Percentiles rank a stretch among this genome's conserved stretches.
These are phyloP conservation scores for Dictyostelium brefeldianum DNA, from an alignment of 78 protist genomes.

Conservation along the genomic window DNA sequence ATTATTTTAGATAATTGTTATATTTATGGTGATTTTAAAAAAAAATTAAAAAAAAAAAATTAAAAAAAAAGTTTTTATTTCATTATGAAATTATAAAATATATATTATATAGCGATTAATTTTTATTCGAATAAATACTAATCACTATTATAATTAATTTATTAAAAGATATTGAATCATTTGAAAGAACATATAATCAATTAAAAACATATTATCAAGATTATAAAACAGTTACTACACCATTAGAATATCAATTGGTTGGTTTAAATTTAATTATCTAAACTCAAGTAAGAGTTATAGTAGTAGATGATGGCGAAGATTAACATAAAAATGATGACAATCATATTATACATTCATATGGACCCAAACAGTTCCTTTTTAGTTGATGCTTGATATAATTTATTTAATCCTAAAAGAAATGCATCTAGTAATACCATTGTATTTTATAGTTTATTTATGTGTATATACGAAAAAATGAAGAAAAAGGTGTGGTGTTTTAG, in stretches of 20 bases:
- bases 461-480: background rate
- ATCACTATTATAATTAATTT: too few relatives aligned
- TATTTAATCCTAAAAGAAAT: slow-evolving; percentile 35
- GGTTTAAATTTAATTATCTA: slow-evolving; percentile 79
- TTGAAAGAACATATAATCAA: slow-evolving; percentile 75
- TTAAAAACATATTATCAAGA: slow-evolving; percentile 68
- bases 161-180: slow-evolving; percentile 74
- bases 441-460: background rate
- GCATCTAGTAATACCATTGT: slow-evolving; percentile 18
- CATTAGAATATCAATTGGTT: slow-evolving; percentile 61
- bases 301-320: too few relatives aligned
- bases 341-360: slow-evolving; percentile 68
- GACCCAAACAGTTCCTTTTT: slow-evolving; percentile 57
- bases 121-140: too few relatives aligned
- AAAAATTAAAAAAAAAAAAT: too few relatives aligned
- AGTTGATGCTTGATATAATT: slow-evolving; percentile 15
- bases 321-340: too few relatives aligned
- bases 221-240: slow-evolving; percentile 42
- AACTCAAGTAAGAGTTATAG: too few relatives aligned
- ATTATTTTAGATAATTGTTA: too few relatives aligned
- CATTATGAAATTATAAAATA: too few relatives aligned
- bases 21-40: too few relatives aligned
- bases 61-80: too few relatives aligned
- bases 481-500: too few relatives aligned
- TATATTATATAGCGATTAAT: too few relatives aligned